phyloP scores from a whole-genome alignment of 2,329 filamentous ascomycete species.

The Didymella sp. region DNA sequence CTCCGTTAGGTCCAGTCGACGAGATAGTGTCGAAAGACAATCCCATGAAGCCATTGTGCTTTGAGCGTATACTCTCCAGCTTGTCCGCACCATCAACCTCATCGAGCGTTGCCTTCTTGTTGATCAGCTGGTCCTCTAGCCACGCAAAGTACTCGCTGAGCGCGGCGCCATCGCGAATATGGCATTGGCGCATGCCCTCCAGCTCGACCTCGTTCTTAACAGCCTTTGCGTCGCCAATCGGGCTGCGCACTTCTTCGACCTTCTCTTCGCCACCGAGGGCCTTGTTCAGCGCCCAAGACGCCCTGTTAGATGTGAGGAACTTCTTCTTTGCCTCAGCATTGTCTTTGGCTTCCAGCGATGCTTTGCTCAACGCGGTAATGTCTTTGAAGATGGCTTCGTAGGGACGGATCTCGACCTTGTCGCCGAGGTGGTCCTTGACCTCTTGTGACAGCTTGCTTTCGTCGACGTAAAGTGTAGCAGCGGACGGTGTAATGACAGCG shows the following conservation, averaged over 20 bases:
- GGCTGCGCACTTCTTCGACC: conserved; percentile 86
- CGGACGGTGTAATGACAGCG: conserved; percentile 78
- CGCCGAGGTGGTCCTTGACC: conserved; percentile 71
- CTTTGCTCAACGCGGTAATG: conserved; percentile 67
- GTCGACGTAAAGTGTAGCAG: conserved; percentile 84
- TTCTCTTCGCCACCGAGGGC: conserved; percentile 84
- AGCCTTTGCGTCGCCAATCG: conserved; percentile 88
- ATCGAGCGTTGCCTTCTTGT: conserved; percentile 75
- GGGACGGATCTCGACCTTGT: conserved; percentile 76
- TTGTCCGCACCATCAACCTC: conserved; percentile 94
- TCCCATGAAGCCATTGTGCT: conserved; percentile 79
- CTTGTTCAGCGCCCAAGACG: conserved; percentile 90
- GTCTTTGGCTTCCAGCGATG: conserved; percentile 42
- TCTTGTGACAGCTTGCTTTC: conserved; percentile 75
- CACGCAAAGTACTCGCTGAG: conserved; percentile 94
- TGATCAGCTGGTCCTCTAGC: conserved; percentile 86
- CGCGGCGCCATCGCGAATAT: conserved; percentile 91
- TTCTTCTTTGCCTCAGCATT: conserved; percentile 59
- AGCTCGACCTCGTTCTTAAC: conserved; percentile 92
- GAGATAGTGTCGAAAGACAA: conserved; percentile 96
- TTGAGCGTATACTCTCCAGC: conserved; percentile 76
- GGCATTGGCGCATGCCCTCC: conserved; percentile 91
- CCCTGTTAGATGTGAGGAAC: conserved; percentile 85
- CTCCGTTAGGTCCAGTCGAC: conserved; percentile 89
- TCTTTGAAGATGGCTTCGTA: conserved; percentile 85